Evolutionary conservation across 179 eudicot species (phyloP).

Genomic region (Pouteria campechiana): DNA sequence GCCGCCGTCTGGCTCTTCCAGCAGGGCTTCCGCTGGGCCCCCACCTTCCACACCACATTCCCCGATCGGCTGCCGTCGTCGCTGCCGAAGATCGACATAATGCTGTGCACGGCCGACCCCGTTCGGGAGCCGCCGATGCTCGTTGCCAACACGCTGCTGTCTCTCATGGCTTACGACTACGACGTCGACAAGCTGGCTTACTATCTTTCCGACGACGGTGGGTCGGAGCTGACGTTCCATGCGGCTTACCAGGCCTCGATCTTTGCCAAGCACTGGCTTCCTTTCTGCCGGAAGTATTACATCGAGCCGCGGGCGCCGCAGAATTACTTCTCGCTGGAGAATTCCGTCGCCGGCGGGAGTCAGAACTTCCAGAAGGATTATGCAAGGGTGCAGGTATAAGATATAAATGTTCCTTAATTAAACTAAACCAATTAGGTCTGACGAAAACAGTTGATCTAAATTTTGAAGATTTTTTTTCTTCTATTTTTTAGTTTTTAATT

Average conservation of each 20-base stretch:
- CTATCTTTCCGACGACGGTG: slow-evolving; percentile 53
- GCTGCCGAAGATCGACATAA: slow-evolving; percentile 43
- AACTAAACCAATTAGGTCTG: too few species aligned
- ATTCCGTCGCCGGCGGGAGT: too few species aligned
- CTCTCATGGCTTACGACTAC: slow-evolving; percentile 52
- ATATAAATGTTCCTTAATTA: too few species aligned
- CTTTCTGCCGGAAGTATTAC: slow-evolving; percentile 32
- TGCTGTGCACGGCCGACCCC: slow-evolving; percentile 55
- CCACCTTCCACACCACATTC: slow-evolving; percentile 20
- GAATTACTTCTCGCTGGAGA: slow-evolving; percentile 18
- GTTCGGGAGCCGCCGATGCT: slow-evolving; percentile 34
- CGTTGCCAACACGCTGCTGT: slow-evolving; percentile 56
- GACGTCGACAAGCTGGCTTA: slow-evolving; percentile 35
- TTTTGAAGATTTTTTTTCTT: too few species aligned
- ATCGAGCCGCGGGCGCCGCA: slow-evolving; percentile 26
- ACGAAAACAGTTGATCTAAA: too few species aligned
- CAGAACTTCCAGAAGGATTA: slow-evolving; percentile 2
- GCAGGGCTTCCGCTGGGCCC: slow-evolving; percentile 29
- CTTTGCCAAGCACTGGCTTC: slow-evolving; percentile 37
- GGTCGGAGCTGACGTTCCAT: slow-evolving; percentile 22
- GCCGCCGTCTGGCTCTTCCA: slow-evolving; percentile 31
- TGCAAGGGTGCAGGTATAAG: slow-evolving; percentile 3
- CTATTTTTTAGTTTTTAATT: too few species aligned
- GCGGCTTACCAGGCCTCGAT: slow-evolving; percentile 32
- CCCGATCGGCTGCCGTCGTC: slow-evolving; percentile 29